phyloP scores from a whole-genome alignment of 257 asterid species.

The Cordia subcordata region DNA sequence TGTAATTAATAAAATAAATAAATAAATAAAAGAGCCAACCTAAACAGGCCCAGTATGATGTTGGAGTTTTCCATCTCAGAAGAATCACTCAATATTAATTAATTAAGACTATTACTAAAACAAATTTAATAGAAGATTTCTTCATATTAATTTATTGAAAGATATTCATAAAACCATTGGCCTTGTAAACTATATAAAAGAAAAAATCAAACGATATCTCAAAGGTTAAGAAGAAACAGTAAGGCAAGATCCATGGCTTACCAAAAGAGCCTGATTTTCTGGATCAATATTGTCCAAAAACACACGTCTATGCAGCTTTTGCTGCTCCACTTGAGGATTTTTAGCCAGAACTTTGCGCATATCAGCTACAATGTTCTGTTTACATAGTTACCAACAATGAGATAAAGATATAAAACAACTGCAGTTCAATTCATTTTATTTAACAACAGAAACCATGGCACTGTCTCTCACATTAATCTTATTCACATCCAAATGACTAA shows the following conservation, averaged over 20 bases:
- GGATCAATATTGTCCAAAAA: slow-evolving; percentile 27
- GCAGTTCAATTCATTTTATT: background rate
- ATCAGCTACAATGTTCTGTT: slow-evolving; percentile 28
- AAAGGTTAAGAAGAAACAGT: background rate
- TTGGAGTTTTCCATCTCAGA: background rate
- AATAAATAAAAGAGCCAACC: too few relatives aligned
- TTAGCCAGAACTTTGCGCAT: slow-evolving; percentile 38
- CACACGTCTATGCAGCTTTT: slow-evolving; percentile 30
- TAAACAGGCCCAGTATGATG: too few relatives aligned
- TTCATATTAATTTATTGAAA: background rate
- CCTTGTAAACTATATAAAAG: background rate
- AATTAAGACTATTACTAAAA: too few relatives aligned
- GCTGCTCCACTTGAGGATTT: slow-evolving; percentile 35
- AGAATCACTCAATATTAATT: too few relatives aligned
- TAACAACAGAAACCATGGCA: background rate
- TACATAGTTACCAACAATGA: background rate
- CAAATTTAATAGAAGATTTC: too few relatives aligned
- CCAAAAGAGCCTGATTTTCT: slow-evolving; percentile 30
- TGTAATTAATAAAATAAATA: too few relatives aligned
- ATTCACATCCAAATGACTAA: slow-evolving; percentile 34
- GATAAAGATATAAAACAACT: background rate
- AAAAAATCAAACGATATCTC: background rate
- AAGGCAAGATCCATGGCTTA: slow-evolving; percentile 1
- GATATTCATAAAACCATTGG: background rate
- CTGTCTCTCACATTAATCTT: slow-evolving; percentile 24